Percentiles rank a stretch among this genome's conserved stretches.
phyloP scores from a whole-genome alignment of 148 eudicot genomes.

The Persicaria maculosa region DNA sequence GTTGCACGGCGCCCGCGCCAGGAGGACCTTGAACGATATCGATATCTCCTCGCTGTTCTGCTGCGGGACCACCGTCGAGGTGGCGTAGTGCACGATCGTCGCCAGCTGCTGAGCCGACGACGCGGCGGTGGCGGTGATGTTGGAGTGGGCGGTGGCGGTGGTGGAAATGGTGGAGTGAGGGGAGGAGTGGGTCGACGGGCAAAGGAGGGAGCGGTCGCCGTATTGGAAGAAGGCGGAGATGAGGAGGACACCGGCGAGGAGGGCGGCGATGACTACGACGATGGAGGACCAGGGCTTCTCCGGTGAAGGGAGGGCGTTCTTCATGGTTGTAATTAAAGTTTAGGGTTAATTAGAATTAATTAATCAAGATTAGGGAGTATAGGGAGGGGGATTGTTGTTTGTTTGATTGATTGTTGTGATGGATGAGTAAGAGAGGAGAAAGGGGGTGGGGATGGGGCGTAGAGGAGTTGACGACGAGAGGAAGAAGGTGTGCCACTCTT shows the following conservation, averaged over 20 bases:
- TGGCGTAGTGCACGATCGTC: conserved; percentile 39
- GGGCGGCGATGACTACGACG: not conserved
- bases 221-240: not conserved
- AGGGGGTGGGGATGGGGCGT: too few species aligned
- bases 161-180: not conserved
- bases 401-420: too few species aligned
- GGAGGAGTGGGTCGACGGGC: not conserved
- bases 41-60: conserved; percentile 34
- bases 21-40: conserved; percentile 29
- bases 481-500: too few species aligned
- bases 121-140: conserved; percentile 4
- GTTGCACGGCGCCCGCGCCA: conserved; percentile 30
- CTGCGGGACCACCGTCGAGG: conserved; percentile 32
- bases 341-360: too few species aligned
- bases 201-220: not conserved
- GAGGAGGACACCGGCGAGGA: not conserved
- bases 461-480: too few species aligned
- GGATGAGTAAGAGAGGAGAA: too few species aligned
- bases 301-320: not conserved
- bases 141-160: not conserved
- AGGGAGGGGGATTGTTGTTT: too few species aligned
- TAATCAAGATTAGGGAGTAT: too few species aligned
- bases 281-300: not conserved
- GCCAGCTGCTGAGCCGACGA: conserved; percentile 9
- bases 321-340: not conserved